Evolutionary conservation across 176 grass and related monocot species (phyloP).

Genomic region (Poa annua): DNA sequence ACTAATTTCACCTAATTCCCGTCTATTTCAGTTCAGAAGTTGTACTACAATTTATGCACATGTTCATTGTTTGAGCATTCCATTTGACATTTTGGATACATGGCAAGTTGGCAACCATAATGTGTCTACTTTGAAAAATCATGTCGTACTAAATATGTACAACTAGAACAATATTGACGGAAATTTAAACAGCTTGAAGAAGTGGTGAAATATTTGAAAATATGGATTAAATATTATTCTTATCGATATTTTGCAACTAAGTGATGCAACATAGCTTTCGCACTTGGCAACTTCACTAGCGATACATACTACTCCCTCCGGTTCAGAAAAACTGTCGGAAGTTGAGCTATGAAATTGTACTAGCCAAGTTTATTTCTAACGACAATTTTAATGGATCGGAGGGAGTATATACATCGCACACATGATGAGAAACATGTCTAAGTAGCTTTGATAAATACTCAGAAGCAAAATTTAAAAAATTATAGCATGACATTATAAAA

Average conservation of each 20-base stretch:
- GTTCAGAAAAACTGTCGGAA: too few species aligned
- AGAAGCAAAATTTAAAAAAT: not conserved
- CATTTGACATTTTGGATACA: not conserved
- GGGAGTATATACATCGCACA: not conserved
- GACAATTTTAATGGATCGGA: too few species aligned
- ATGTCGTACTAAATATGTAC: not conserved
- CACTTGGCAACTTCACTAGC: not conserved
- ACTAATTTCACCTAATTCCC: not conserved
- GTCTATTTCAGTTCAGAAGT: not conserved
- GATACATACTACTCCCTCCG: not conserved
- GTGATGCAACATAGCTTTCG: not conserved
- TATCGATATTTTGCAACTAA: not conserved
- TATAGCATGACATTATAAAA: too few species aligned
- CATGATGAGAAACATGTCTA: not conserved
- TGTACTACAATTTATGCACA: not conserved
- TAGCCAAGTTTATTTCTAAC: too few species aligned
- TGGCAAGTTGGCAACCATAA: not conserved
- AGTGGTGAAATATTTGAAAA: not conserved
- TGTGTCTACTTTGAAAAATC: not conserved
- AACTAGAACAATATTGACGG: not conserved
- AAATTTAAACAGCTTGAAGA: not conserved
- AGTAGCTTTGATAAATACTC: not conserved
- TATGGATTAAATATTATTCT: not conserved
- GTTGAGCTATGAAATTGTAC: too few species aligned
- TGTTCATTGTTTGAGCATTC: not conserved